These are phyloP conservation scores for Colletotrichum spaethianum DNA, from an alignment of 2,329 filamentous ascomycete species.

Conservation along the genomic window DNA sequence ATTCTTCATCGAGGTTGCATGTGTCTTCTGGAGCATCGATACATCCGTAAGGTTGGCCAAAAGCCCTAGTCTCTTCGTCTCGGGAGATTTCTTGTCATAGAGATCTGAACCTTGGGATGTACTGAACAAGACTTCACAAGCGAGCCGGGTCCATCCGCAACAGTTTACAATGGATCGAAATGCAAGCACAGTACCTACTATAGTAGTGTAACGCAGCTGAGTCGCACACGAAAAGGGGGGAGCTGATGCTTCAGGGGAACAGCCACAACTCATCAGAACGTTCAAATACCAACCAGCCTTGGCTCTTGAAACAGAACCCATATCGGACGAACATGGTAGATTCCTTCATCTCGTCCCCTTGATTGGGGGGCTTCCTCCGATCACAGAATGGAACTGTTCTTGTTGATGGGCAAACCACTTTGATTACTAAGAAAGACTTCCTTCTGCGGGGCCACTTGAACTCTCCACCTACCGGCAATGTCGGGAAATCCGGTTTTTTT, in stretches of 20 bases:
- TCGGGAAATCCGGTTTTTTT: conserved; percentile 32
- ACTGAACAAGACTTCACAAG: neutral
- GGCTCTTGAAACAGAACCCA: too few relatives aligned
- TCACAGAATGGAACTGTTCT: neutral
- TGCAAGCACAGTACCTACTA: neutral
- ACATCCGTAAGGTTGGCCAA: conserved; percentile 19
- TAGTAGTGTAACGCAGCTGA: neutral
- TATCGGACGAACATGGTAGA: neutral
- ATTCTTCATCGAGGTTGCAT: conserved; percentile 17
- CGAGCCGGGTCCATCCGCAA: neutral
- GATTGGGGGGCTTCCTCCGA: neutral
- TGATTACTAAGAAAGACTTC: neutral
- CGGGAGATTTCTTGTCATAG: neutral
- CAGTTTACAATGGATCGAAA: neutral
- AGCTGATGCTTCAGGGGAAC: neutral
- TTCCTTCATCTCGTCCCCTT: neutral
- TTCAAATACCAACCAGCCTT: neutral
- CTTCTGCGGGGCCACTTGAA: neutral
- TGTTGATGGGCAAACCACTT: neutral
- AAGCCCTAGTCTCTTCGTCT: neutral
- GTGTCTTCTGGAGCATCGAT: neutral
- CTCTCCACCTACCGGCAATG: conserved; percentile 5
- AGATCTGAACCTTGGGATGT: neutral
- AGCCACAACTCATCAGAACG: neutral
- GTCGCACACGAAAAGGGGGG: neutral